Evolutionary conservation across 2,329 filamentous ascomycete genomes (phyloP), one percentile per base, ranked within the genome.

Genomic region (Rhytidhysteron rufulum): DNA sequence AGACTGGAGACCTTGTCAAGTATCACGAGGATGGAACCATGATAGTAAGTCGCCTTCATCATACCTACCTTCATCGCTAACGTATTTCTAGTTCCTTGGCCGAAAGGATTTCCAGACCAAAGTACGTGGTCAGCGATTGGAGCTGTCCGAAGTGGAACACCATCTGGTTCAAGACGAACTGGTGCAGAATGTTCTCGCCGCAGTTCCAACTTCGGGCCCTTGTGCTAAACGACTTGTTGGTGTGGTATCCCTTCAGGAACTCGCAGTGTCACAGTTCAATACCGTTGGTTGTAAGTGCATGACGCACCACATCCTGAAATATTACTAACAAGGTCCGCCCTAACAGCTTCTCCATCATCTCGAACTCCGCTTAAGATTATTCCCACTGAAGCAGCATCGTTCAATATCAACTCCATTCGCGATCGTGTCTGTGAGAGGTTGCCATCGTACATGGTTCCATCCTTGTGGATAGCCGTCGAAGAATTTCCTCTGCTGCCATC

Each of bases 81-180:
- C 30, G 34, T 17, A 9, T 15, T 8, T 42, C 13, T 31, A 52
- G 34, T 62, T 60, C 41, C 49, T 61, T 19, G 57, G 58, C 16
- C 53, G 58, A 15, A 62, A 60, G 22, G 58, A 62, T 40, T 46
- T 43, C n/a, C 57, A 63, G 34, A 57, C 58, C 9, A 64, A 64
- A 37, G 60, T 73, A 21, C 66, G 68, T 10, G 70, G 70, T 3
- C 65, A 69, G 38, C 60, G 70, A 1, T 59, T 72, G 20, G 70
- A 73, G 41, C 48, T 73, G 3, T 67, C 63, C 13, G 69, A 72
- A 42, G 66, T 72, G 19, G 70, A 72, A 49, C 63, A 70, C 42
- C 66, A 71, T 39, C 65, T 69, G 31, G 52, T 58, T 30, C 47
- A 54, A 15, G 57, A 62, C 22, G 18, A 45, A 2, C 39, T 48